Evolutionary conservation across 768 basidiomycete genomes (phyloP), one percentile per base, ranked within the genome.

Genomic region (Pleurotus salmoneostramineus): DNA sequence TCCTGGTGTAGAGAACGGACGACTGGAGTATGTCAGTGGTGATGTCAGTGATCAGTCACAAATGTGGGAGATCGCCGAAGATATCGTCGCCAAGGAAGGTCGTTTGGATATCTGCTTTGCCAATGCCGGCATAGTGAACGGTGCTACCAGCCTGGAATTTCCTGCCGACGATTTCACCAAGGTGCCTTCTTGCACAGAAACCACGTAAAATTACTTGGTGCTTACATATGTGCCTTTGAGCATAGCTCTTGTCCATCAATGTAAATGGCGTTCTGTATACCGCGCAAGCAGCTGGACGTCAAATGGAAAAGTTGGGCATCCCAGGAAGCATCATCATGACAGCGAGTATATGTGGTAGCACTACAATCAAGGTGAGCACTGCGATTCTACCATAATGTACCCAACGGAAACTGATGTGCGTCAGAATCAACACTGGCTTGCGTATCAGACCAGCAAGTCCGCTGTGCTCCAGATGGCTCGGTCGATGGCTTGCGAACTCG

Each of bases 401-500:
- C 14, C 14, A 5, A 27, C 32, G 33, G 43, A 48, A 27, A 27
- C 21, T 27, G 21, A 27, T 27, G 21, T 27, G 21, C 21, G 14
- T 1, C 61, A 87, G 86, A 78, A 78, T 61, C 85, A 87, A 60
- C 77, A 81, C 14, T 89, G 85, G 85, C 78, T 84, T 37, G 83
- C 85, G 2, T 91, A 91, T 70, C 89, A 89, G 67, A 80, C 82
- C 17, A 84, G 82, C 69, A 91, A 91, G 71, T 77, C 85, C 1
- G 89, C 85, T n/a, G 85, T 91, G n/a, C 61, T 89, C 35, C 89
- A 91, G 71, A 88, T 89, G 85, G 82, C 75, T 3, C 83, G 89
- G 37, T 87, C 84, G 62, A 81, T 91, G 81, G 89, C 88, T 2
- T 88, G 86, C 66, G 89, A 91, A 64, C 78, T 91, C 1, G 88